A percentile compares a stretch with the other conserved stretches of the same genome.
These are phyloP conservation scores for Rosa rugosa DNA, from an alignment of 306 rosid species.

Conservation along the genomic window DNA sequence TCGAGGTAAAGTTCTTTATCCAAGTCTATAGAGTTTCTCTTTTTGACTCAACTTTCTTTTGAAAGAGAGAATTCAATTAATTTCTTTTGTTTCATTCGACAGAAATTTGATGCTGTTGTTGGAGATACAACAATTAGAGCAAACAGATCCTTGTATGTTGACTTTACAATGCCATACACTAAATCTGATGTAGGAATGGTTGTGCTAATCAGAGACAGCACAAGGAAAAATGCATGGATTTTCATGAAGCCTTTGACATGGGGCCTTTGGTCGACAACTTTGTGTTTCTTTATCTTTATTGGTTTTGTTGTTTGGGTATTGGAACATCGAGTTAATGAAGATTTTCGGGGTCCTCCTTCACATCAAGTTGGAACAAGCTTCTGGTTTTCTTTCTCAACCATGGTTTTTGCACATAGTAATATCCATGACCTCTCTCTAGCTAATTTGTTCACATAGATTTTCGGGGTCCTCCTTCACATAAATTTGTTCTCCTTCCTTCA, in stretches of 20 bases:
- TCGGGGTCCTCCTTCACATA: too few relatives aligned
- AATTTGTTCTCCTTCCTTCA: too few relatives aligned
- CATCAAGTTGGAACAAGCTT: conserved; percentile 39
- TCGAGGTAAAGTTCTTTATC: not conserved
- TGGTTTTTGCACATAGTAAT: conserved; percentile 36
- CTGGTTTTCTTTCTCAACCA: conserved; percentile 45
- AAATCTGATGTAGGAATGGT: conserved; percentile 31
- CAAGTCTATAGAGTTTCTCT: not conserved
- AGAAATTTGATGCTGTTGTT: conserved; percentile 38
- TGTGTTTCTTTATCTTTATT: conserved; percentile 32
- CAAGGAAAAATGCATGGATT: conserved; percentile 29
- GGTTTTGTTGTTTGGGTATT: conserved; percentile 44
- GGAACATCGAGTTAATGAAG: conserved; percentile 41
- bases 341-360: not conserved
- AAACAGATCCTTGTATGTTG: conserved; percentile 30
- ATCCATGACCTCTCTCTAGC: not conserved
- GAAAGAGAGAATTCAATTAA: too few relatives aligned
- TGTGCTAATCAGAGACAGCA: conserved; percentile 25
- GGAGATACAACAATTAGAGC: conserved; percentile 41
- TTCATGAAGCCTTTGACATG: conserved; percentile 44
- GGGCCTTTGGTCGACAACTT: conserved; percentile 35
- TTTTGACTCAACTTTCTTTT: not conserved
- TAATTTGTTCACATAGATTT: too few relatives aligned
- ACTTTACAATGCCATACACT: conserved; percentile 46
- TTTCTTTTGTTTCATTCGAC: not conserved